Base-by-base conservation (phyloP, 345 rosid species). In the Acer campestre region DNA sequence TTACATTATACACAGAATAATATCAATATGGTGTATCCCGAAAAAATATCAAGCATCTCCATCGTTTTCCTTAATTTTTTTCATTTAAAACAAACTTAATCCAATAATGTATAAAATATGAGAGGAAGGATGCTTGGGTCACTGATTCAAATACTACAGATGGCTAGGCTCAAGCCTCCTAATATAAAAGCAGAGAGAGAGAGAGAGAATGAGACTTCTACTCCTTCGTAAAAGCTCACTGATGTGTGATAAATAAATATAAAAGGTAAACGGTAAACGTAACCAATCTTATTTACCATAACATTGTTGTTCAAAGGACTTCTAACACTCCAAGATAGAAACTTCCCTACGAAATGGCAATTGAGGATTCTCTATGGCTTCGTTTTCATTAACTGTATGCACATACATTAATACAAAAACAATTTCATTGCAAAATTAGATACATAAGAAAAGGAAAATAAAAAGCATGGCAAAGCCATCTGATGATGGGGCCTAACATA, bases 271-370 rank as follows among this genome's bases (percentile, higher is more conserved):
- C 8, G 31, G 27, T 49, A 35, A 61, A 61, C 11, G 31, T 38
- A 11, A 59, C 29, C 3, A 51, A 61, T 11, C 18, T 16, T 64
- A 5, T 81, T 68, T 85, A 88, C 89, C 89, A 73, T 80, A 75
- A 88, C 76, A 77, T 75, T 67, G 79, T 78, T 83, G 67, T 71
- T 73, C 17, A 74, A 70, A 75, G 65, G 58, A 68, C 78, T 71
- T 40, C 81, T 78, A 72, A 84, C 79, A 68, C 82, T 81, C 86
- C 86, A 85, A 25, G 88, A 88, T 75, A 88, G 64, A 48, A 86
- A 29, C 65, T 68, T 83, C 56, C 86, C 86, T 88, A 83, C 78
- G 82, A 74, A 76, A 61, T 38, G 56, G 74, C 2, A 2, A 31
- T 11, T 0, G 18, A 13, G 46, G 23, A 3, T 31, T 31, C 48